Conservation (phyloP, 139 green algal genomes). For the Asterochloris sp. region DNA sequence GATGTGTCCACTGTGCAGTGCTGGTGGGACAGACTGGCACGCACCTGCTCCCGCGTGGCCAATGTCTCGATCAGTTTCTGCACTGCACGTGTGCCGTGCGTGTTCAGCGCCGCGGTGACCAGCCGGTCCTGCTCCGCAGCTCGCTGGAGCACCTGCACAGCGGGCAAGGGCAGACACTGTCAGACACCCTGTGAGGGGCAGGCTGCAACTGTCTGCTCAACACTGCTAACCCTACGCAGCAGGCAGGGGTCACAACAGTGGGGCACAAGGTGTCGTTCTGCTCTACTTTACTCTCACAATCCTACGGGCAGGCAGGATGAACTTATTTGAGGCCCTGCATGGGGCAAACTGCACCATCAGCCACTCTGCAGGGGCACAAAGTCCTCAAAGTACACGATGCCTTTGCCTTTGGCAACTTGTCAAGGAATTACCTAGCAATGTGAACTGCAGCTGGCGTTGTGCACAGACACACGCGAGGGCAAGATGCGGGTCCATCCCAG, state of each 20-base stretch:
- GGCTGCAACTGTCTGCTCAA: background rate
- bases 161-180: background rate
- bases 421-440: no score
- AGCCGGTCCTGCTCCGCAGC: slow-evolving; percentile 78
- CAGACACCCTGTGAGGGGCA: background rate
- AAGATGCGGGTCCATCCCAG: background rate
- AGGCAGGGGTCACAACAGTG: background rate
- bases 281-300: no score
- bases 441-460: no score
- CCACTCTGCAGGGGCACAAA: no score
- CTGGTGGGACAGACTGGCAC: background rate
- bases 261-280: background rate
- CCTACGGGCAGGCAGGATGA: no score
- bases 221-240: no score
- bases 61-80: slow-evolving; percentile 94
- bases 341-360: no score
- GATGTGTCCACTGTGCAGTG: background rate
- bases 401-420: no score
- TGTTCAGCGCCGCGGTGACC: slow-evolving; percentile 87
- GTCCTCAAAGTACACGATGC: no score
- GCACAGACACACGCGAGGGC: no score
- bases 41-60: slow-evolving; percentile 49
- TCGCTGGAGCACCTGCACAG: slow-evolving; percentile 63
- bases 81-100: slow-evolving; percentile 95
- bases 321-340: no score